Evolutionary conservation across 2,329 filamentous ascomycete genomes (phyloP).

Genomic region (Alternaria rosae): DNA sequence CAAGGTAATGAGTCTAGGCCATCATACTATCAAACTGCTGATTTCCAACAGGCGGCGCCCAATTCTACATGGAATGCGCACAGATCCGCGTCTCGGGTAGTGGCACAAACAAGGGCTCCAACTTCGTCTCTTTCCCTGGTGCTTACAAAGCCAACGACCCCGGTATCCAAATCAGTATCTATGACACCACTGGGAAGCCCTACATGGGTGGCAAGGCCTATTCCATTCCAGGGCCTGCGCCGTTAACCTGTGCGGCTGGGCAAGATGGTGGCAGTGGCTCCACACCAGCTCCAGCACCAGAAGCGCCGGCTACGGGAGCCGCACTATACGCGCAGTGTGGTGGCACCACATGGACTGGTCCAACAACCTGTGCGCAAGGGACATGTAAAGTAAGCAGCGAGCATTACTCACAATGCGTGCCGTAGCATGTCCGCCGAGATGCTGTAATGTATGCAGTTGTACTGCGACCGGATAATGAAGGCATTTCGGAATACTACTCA

Average conservation of each 20-base stretch:
- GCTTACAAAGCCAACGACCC: slow-evolving; percentile 33
- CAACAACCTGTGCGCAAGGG: slow-evolving; percentile 35
- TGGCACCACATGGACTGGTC: slow-evolving; percentile 28
- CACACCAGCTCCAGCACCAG: background rate
- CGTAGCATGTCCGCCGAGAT: background rate
- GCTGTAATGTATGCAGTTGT: background rate
- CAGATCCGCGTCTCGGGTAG: slow-evolving; percentile 32
- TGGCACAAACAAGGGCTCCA: slow-evolving; percentile 22
- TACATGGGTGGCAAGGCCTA: slow-evolving; percentile 44
- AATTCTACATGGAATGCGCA: slow-evolving; percentile 35
- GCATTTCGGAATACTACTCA: background rate
- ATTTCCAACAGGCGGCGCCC: slow-evolving; percentile 4
- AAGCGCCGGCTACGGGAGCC: background rate
- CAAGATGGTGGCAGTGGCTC: background rate
- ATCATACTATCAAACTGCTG: background rate
- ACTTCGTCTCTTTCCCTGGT: slow-evolving; percentile 34
- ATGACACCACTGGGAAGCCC: slow-evolving; percentile 19
- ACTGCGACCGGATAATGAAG: background rate
- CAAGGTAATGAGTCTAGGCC: background rate
- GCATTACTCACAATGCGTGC: slow-evolving; percentile 37
- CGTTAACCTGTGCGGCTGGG: slow-evolving; percentile 52
- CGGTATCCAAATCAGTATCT: slow-evolving; percentile 29
- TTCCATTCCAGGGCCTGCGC: slow-evolving; percentile 56
- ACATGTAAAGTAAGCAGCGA: slow-evolving; percentile 37
- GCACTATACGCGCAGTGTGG: slow-evolving; percentile 29